Conservation (phyloP, 2,329 filamentous ascomycete genomes). For the Venturia oleaginea region DNA sequence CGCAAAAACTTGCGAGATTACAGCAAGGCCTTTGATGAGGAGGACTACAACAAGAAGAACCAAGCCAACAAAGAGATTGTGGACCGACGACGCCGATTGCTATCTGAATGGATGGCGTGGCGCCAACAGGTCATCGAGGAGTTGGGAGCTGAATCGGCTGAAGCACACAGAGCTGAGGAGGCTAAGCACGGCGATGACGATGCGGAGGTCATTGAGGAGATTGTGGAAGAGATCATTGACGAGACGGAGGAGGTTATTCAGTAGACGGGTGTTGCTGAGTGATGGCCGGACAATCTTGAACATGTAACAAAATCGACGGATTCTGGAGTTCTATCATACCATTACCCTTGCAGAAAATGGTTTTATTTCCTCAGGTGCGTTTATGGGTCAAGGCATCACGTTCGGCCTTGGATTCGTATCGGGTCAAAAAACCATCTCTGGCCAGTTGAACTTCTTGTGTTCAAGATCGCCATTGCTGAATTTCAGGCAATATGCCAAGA, state of each 20-base stretch:
- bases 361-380: too few relatives aligned
- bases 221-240: constrained; percentile 84
- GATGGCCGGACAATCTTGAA: neutral
- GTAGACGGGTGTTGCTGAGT: neutral
- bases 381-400: too few relatives aligned
- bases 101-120: constrained; percentile 88
- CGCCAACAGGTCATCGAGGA: constrained; percentile 58
- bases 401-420: too few relatives aligned
- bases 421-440: too few relatives aligned
- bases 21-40: constrained; percentile 87
- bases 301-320: neutral
- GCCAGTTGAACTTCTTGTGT: too few relatives aligned
- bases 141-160: constrained; percentile 40
- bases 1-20: constrained; percentile 98
- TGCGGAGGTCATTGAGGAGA: constrained; percentile 54
- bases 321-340: neutral
- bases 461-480: too few relatives aligned
- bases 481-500: too few relatives aligned
- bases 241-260: constrained; percentile 72
- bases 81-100: constrained; percentile 69
- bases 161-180: constrained; percentile 44
- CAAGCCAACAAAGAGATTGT: constrained; percentile 91
- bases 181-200: constrained; percentile 40
- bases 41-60: constrained; percentile 86
- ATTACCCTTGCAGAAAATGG: too few relatives aligned